Base-by-base conservation (phyloP, 2,329 filamentous ascomycete species). In the Myriosclerotinia curreyana region DNA sequence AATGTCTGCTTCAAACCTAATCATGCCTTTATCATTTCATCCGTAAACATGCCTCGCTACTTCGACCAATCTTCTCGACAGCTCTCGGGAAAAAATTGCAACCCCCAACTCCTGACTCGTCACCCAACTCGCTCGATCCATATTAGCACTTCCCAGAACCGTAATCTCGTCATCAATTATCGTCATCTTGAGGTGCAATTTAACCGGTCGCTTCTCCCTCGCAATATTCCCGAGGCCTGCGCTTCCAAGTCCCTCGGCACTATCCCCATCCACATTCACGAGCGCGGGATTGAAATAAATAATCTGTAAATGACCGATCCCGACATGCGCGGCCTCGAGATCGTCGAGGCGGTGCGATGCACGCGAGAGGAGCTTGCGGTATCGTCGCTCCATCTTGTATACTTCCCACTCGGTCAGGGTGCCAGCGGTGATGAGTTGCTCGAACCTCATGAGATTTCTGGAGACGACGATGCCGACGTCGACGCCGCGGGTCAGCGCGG, bases 91-190 rank as follows among this genome's bases (percentile, higher is more conserved):
- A 60, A 82, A 80, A 51, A 86, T 79, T 1, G 81, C 81, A 38
- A 95, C 79, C 1, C 91, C 91, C 28, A 95, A 78, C 76, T 96
- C 91, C 76, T 95, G 91, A 74, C 89, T 93, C 6, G 91, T 95
- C 76, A 85, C 93, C 89, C 90, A 95, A 73, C 89, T 93, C 9
- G 91, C 90, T 1, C 91, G 83, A 76, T 96, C 91, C 81, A 93
- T 85, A 73, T 96, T 96, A 1, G 90, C 91, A 22, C 89, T 93
- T 0, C 91, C 91, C 3, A 95, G 77, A 0, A 95, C 80, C 1
- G 87, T 79, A 25, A 86, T 84, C 66, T 86, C 79, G 1, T 80
- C 80, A 73, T 96, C 91, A 3, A 94, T 83, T 62, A 92, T 81
- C 0, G 85, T 88, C 72, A 92, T 81, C 75, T 96, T 96, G 64